Percentiles rank a stretch among this genome's conserved stretches.
phyloP scores from a whole-genome alignment of 2,329 filamentous ascomycete genomes.

The Fusarium palustre region DNA sequence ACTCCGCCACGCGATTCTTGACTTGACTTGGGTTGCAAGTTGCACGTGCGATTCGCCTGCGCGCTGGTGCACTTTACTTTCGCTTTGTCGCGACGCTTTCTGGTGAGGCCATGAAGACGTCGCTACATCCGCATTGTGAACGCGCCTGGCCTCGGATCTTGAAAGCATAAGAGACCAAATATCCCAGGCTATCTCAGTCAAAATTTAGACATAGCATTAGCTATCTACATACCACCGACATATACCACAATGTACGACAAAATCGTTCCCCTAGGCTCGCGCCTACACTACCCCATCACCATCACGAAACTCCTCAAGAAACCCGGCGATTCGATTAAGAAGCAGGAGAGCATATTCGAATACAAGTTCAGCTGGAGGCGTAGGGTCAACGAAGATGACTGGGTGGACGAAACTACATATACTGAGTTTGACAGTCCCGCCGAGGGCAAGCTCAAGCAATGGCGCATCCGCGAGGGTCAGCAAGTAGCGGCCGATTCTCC shows the following conservation, averaged over 20 bases:
- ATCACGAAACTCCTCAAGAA: conserved; percentile 85
- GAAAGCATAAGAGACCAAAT: not conserved
- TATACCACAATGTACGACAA: conserved; percentile 54
- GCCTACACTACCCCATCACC: conserved; percentile 92
- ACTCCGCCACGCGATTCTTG: conserved; percentile 12
- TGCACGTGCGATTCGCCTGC: conserved; percentile 24
- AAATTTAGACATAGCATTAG: not conserved
- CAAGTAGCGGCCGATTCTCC: conserved; percentile 69
- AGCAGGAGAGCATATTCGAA: conserved; percentile 82
- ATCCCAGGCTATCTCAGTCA: not conserved
- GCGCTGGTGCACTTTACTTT: conserved; percentile 29
- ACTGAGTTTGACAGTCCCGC: conserved; percentile 85
- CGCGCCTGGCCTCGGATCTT: conserved; percentile 8
- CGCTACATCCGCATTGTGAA: conserved; percentile 10
- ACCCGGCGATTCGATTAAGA: conserved; percentile 79
- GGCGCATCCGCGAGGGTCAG: conserved; percentile 78
- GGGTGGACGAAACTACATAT: conserved; percentile 73
- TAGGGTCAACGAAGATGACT: conserved; percentile 75
- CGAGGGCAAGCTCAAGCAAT: conserved; percentile 81
- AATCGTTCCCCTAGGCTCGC: conserved; percentile 64
- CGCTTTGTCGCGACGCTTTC: conserved; percentile 26
- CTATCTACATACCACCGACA: conserved; percentile 1
- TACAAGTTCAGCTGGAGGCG: conserved; percentile 88
- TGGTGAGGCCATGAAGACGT: conserved; percentile 50
- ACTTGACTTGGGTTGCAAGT: conserved; percentile 18